Conservation (phyloP, 164 flowering plant genomes). For the Chimonanthus salicifolius region DNA sequence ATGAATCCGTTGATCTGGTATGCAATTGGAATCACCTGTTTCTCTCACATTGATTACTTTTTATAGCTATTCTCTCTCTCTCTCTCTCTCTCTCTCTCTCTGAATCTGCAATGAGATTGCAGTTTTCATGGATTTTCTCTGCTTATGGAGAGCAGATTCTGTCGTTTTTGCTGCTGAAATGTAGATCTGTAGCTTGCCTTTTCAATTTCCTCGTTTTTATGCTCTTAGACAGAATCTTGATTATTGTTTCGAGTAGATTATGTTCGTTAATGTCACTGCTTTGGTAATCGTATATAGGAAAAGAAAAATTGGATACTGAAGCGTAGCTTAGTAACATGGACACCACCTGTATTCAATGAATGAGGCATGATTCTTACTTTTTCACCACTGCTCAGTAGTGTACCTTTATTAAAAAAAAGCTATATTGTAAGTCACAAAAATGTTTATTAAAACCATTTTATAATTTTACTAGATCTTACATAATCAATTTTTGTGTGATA, state of each 20-base stretch:
- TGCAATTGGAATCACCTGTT: neutral
- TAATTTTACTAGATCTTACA: neutral
- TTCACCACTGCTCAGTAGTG: neutral
- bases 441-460: no score
- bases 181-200: neutral
- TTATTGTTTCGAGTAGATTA: neutral
- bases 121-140: neutral
- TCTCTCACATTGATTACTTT: neutral
- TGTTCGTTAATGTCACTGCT: neutral
- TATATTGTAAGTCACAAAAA: no score
- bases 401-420: no score
- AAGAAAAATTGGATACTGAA: neutral
- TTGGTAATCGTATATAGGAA: neutral
- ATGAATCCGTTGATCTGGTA: slow-evolving; percentile 76
- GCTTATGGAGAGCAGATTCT: neutral
- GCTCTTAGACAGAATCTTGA: neutral
- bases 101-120: neutral
- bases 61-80: neutral
- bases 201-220: neutral
- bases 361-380: neutral
- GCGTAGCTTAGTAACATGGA: neutral
- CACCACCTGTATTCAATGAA: neutral
- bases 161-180: neutral
- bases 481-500: neutral
- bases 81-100: neutral